Evolutionary conservation across 2,329 filamentous ascomycete genomes (phyloP).

Genomic region (Ustilaginoidea virens): DNA sequence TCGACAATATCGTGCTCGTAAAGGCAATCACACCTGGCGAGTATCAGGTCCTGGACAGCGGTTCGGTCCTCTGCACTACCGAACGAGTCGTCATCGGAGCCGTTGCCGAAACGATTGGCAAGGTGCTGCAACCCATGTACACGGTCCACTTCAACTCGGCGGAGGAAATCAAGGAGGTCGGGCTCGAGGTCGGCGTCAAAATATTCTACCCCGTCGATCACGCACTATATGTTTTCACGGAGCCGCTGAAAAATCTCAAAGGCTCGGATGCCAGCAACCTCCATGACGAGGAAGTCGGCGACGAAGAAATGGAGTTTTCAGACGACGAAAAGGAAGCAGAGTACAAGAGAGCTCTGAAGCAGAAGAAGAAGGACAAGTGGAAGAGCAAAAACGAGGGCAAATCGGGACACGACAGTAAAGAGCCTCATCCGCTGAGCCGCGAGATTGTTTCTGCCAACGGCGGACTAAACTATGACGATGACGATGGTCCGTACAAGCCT

Average conservation of each 20-base stretch:
- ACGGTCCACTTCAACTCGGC: constrained; percentile 59
- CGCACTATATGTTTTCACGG: constrained; percentile 74
- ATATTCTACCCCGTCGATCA: constrained; percentile 70
- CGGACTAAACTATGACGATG: constrained; percentile 51
- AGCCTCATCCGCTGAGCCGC: constrained; percentile 24
- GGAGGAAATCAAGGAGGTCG: constrained; percentile 50
- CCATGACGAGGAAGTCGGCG: constrained; percentile 77
- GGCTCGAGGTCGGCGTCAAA: constrained; percentile 50
- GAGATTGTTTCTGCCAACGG: constrained; percentile 21
- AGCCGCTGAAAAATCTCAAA: constrained; percentile 63
- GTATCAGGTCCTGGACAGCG: constrained; percentile 69
- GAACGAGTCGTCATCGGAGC: constrained; percentile 65
- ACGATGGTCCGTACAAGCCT: constrained; percentile 57
- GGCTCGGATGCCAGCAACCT: constrained; percentile 90
- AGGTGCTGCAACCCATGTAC: constrained; percentile 76
- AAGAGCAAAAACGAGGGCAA: constrained; percentile 27
- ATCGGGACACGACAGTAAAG: constrained; percentile 17
- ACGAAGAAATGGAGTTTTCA: constrained; percentile 86
- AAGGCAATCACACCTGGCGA: constrained; percentile 66
- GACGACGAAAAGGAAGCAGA: constrained; percentile 91
- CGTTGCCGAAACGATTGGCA: constrained; percentile 73
- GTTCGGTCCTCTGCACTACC: constrained; percentile 67
- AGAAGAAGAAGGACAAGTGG: constrained; percentile 40
- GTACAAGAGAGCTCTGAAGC: constrained; percentile 55
- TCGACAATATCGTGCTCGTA: constrained; percentile 67